Evolutionary conservation across 768 basidiomycete genomes (phyloP).

Genomic region (Termitomyces sp.): DNA sequence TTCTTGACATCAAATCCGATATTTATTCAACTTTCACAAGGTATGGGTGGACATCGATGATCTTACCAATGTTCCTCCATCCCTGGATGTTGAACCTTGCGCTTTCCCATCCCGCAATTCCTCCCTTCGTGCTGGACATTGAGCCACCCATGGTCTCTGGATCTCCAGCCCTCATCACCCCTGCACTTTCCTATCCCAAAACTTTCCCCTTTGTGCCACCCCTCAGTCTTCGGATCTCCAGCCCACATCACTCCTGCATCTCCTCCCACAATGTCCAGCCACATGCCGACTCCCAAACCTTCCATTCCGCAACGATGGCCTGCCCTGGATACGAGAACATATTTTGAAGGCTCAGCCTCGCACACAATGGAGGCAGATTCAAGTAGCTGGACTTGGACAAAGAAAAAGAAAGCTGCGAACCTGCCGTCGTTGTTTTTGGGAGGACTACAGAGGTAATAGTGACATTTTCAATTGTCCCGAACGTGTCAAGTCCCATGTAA

Average conservation of each 20-base stretch:
- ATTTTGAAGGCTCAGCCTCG: not conserved
- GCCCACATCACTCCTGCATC: no score
- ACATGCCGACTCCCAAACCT: not conserved
- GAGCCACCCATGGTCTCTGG: no score
- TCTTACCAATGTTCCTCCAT: not conserved
- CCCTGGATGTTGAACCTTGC: not conserved
- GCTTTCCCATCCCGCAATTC: not conserved
- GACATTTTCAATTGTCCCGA: not conserved
- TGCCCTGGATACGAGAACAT: not conserved
- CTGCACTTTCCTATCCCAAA: not conserved
- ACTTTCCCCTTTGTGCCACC: no score
- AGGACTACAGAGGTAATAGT: not conserved
- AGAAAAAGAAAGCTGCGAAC: not conserved
- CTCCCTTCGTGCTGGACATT: no score
- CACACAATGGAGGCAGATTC: no score
- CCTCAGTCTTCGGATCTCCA: no score
- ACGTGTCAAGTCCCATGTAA: not conserved
- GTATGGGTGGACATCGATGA: not conserved
- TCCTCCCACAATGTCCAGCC: no score
- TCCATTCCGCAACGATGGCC: not conserved
- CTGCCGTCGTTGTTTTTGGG: not conserved
- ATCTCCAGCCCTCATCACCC: no score
- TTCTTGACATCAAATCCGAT: no score
- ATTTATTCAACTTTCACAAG: no score
- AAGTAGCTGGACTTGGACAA: not conserved